Base-by-base conservation (phyloP, 1,139 yeast genomes). In the Nakaseomyces delphensis region DNA sequence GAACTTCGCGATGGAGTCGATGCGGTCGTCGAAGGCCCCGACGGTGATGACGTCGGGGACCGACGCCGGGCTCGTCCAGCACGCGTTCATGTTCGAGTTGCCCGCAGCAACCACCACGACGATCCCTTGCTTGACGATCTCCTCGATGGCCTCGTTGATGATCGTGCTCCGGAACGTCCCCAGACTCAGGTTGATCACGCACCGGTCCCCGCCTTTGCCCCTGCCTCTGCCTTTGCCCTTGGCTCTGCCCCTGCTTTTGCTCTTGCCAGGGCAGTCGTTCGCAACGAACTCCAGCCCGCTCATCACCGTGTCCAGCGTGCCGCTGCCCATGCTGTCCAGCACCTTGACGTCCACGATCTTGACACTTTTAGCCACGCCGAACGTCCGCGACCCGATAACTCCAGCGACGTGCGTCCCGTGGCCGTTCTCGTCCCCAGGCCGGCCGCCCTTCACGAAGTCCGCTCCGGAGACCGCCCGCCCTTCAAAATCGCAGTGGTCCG, bases 331-430 rank as follows among this genome's bases (percentile, higher is more conserved):
- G 10, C 60, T 57, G 48, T 79, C 76, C 38, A 86, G 66, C 0
- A 85, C 85, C 54, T 85, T 86, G 11, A 87, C 77, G 36, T 80
- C 91, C 8, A 83, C 67, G 3, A 87, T 58, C 11, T 67, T 68
- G 9, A 73, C 79, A 16, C 71, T 63, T 55, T 87, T 87, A 9
- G 96, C 83, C 0, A 83, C 94, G 0, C 96, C 96, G 59, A 69
- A 86, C 0, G 80, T 75, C 30, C 59, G 63, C 0, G 95, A 83
- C 0, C 93, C 96, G 33, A 85, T 73, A n/a, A 86, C 62, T 0
- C 96, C 96, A 0, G 96, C 94, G 2, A 86, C 95, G 62, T 87
- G 96, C 0, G 96, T 85, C 2, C 73, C 79, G 56, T 83, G 93
- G 0, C 93, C 91, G 54, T 79, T 79, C 7, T 55, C 51, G 55